Evolutionary conservation across 2,329 filamentous ascomycete species (phyloP).

Genomic region (Alternaria sp.): DNA sequence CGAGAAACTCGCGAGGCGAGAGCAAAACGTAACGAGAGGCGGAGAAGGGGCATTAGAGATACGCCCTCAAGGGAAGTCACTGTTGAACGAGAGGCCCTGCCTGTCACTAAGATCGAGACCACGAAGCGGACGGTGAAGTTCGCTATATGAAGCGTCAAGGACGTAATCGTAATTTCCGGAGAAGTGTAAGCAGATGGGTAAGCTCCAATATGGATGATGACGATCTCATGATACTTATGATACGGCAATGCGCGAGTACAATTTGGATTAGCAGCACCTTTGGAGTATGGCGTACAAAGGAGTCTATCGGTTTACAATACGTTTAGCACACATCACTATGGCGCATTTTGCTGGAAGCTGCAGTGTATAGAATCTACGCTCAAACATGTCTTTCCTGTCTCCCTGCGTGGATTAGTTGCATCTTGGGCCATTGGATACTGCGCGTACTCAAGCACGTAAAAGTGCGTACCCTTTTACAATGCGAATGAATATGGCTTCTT

Average conservation of each 20-base stretch:
- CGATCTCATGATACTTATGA: conserved; percentile 34
- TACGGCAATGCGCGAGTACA: conserved; percentile 9
- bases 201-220: conserved; percentile 24
- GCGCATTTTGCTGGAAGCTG: not conserved
- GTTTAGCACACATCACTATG: not conserved
- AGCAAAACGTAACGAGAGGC: conserved; percentile 63
- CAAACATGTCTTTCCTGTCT: not conserved
- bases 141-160: conserved; percentile 32
- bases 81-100: conserved; percentile 38
- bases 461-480: conserved; percentile 1
- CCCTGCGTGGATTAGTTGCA: not conserved
- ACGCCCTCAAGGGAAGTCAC: conserved; percentile 41
- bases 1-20: conserved; percentile 67
- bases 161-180: conserved; percentile 31
- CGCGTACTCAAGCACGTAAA: conserved; percentile 19
- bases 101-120: conserved; percentile 24
- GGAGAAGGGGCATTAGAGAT: conserved; percentile 48
- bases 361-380: conserved; percentile 1
- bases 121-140: conserved; percentile 45
- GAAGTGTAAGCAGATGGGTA: not conserved
- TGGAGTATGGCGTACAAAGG: conserved; percentile 19
- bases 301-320: conserved; percentile 5
- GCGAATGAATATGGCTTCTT: not conserved
- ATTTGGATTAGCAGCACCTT: conserved; percentile 16
- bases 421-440: not conserved